A percentile compares a stretch with the other conserved stretches of the same genome.
Evolutionary conservation across 1,284 basidiomycete species (phyloP).

Genomic region (Fomitiporia mediterranea): DNA sequence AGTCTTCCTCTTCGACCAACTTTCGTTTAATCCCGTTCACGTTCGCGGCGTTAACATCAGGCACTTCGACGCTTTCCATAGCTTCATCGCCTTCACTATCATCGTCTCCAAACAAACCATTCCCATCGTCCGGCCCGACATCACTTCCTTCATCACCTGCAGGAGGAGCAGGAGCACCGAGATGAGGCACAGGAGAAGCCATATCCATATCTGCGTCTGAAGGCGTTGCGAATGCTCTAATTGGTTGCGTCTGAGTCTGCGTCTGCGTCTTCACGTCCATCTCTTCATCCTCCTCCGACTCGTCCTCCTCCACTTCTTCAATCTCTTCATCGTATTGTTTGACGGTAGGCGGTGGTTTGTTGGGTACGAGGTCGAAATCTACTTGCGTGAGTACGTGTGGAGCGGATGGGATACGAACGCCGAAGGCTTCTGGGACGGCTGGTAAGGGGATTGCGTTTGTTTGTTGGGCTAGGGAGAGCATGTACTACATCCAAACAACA

Average conservation of each 20-base stretch:
- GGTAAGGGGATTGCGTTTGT: conserved; percentile 90
- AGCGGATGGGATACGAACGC: conserved; percentile 81
- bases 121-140: conserved; percentile 48
- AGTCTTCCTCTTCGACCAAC: conserved; percentile 80
- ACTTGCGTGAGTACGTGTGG: conserved; percentile 84
- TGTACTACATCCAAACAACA: conserved; percentile 55
- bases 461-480: conserved; percentile 83
- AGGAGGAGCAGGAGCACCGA: conserved; percentile 32
- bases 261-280: conserved; percentile 6
- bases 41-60: conserved; percentile 33
- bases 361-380: conserved; percentile 92
- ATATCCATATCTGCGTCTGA: conserved; percentile 71
- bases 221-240: conserved; percentile 41
- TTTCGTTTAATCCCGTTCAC: conserved; percentile 69
- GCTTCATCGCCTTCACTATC: conserved; percentile 63
- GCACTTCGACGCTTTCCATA: conserved; percentile 69
- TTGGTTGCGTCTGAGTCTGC: not conserved
- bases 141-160: conserved; percentile 61
- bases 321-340: conserved; percentile 74
- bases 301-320: conserved; percentile 68
- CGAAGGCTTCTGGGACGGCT: conserved; percentile 92
- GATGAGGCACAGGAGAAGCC: conserved; percentile 38
- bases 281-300: conserved; percentile 45
- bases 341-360: conserved; percentile 70
- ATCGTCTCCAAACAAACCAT: conserved; percentile 63